Evolutionary conservation across 352 stramenopile species (phyloP).

Genomic region (Phytophthora aleatoria): DNA sequence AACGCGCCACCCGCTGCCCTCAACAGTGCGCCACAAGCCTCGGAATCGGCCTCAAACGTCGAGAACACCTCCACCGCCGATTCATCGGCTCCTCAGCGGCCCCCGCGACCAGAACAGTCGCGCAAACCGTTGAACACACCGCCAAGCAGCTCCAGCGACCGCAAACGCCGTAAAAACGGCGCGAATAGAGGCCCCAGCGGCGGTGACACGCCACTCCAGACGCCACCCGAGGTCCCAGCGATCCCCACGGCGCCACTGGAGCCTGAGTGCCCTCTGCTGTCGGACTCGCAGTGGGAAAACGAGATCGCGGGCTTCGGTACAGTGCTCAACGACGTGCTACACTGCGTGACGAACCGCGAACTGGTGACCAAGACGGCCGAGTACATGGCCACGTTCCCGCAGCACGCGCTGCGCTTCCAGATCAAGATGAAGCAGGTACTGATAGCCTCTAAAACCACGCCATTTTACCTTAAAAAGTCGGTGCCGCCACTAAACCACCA

Average conservation of each 20-base stretch:
- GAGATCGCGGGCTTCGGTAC: slow-evolving; percentile 77
- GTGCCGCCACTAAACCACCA: slow-evolving; percentile 22
- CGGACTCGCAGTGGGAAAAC: slow-evolving; percentile 68
- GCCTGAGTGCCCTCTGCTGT: slow-evolving; percentile 49
- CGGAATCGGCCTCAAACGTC: slow-evolving; percentile 10
- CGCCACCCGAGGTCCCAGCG: slow-evolving; percentile 6
- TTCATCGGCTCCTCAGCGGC: slow-evolving; percentile 15
- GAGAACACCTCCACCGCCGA: slow-evolving; percentile 7
- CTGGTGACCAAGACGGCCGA: slow-evolving; percentile 76
- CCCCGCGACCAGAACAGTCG: slow-evolving; percentile 14
- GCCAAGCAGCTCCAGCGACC: slow-evolving; percentile 8
- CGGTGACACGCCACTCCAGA: slow-evolving; percentile 16
- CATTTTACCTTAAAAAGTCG: slow-evolving; percentile 25
- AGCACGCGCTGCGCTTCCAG: slow-evolving; percentile 80
- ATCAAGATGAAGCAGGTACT: slow-evolving; percentile 90
- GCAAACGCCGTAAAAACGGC: slow-evolving; percentile 28
- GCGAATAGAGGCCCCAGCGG: slow-evolving; percentile 12
- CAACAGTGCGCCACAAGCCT: slow-evolving; percentile 1
- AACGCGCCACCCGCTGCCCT: background rate
- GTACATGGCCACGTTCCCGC: slow-evolving; percentile 73
- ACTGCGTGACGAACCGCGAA: slow-evolving; percentile 71
- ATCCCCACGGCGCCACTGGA: background rate
- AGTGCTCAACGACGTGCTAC: slow-evolving; percentile 75
- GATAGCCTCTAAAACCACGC: slow-evolving; percentile 23
- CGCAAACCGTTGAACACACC: slow-evolving; percentile 14